Evolutionary conservation across 2,329 filamentous ascomycete species (phyloP).

Genomic region (Neurospora sp.): DNA sequence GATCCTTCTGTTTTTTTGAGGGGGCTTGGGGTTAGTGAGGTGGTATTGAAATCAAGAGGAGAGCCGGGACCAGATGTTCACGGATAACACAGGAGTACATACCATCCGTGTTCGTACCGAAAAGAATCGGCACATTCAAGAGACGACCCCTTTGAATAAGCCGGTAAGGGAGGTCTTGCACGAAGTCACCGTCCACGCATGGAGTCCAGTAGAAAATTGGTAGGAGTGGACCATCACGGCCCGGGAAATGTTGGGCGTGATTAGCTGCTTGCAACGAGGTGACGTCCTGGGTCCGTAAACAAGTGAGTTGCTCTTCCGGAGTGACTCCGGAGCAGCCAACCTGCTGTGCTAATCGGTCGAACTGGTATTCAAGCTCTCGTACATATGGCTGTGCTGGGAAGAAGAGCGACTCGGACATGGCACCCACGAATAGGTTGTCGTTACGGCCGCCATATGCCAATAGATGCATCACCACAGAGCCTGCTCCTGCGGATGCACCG

Average conservation of each 20-base stretch:
- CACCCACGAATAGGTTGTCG: constrained; percentile 35
- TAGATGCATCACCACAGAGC: constrained; percentile 44
- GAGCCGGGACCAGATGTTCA: too few species aligned
- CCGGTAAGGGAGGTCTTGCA: constrained; percentile 31
- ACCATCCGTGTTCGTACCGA: constrained; percentile 35
- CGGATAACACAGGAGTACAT: neutral
- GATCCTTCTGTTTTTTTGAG: constrained; percentile 30
- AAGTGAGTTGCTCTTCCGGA: constrained; percentile 25
- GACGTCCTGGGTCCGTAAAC: constrained; percentile 29
- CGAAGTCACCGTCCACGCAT: constrained; percentile 36
- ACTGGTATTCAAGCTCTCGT: constrained; percentile 37
- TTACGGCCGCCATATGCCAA: constrained; percentile 35
- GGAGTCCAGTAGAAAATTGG: constrained; percentile 42
- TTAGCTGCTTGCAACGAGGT: constrained; percentile 32
- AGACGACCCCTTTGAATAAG: constrained; percentile 31
- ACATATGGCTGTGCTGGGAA: constrained; percentile 37
- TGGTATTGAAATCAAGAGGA: neutral
- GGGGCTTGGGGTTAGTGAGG: constrained; percentile 1
- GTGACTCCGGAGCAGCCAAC: constrained; percentile 25
- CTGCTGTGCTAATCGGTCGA: constrained; percentile 26
- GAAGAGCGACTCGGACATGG: constrained; percentile 37
- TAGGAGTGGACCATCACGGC: constrained; percentile 18
- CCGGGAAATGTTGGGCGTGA: constrained; percentile 29
- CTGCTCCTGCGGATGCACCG: constrained; percentile 51
- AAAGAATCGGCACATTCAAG: constrained; percentile 32